Evolutionary conservation across 441 rosid species (phyloP), one percentile per base, ranked within the genome.

Genomic region (Populus hybrid): DNA sequence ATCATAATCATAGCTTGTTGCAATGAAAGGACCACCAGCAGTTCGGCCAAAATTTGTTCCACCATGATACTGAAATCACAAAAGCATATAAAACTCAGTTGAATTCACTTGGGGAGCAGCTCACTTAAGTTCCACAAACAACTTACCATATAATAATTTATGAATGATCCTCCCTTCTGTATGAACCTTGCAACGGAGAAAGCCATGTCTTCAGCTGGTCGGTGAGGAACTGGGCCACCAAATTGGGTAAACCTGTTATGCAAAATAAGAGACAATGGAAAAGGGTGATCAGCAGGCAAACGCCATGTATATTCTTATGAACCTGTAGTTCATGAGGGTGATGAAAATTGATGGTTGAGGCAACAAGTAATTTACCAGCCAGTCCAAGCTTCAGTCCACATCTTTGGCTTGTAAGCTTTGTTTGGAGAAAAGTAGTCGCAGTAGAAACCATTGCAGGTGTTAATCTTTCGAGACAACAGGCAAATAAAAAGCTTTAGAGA

Each of bases 361-460:
- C 38, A 78, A 61, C n/a, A 78, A 73, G 74, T 24, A 67, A 76
- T 79, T 86, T 89, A 96, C 99, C 99, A 96, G 83, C 97, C 98
- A 45, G 98, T 94, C 99, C 99, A 96, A 71, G 97, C 98, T 84
- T 96, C 98, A 1, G 99, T 96, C 99, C 99, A 96, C 92, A 96
- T 92, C 86, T 92, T 94, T 28, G 99, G 99, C 78, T 96, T 96
- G 84, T 93, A 91, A 23, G 86, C 87, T 85, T 93, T 93, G 93
- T 94, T 96, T 2, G 99, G 98, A 50, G 95, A 87, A 87, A 94
- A 96, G 84, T 96, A 92, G 63, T 96, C 97, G 9, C 99, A 94
- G 81, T 94, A 96, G 86, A 94, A 96, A 69, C 99, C 99, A 81
- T 96, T 96, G 90, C 99, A 96, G 78, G 97, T 81, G 71, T 96